A percentile compares a stretch with the other conserved stretches of the same genome.
These are phyloP conservation scores for Fusarium piperis DNA, from an alignment of 2,329 filamentous ascomycete species.

Conservation along the genomic window DNA sequence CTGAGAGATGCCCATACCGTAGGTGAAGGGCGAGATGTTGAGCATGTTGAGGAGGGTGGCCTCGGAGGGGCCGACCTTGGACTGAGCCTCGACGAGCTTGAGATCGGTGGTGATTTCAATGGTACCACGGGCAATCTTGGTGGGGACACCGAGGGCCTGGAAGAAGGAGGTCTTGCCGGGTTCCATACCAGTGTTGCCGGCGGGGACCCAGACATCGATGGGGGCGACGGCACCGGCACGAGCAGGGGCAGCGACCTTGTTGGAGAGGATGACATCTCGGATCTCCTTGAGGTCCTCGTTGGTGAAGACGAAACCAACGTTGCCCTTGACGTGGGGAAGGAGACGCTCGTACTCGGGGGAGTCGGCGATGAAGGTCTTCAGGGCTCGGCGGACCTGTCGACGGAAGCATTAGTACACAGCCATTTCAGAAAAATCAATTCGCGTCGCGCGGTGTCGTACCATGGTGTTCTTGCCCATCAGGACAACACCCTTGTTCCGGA, in stretches of 20 bases:
- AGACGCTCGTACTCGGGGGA: constrained; percentile 98
- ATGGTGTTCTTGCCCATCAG: constrained; percentile 99
- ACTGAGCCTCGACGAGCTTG: constrained; percentile 93
- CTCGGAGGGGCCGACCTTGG: constrained; percentile 98
- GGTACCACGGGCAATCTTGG: constrained; percentile 99
- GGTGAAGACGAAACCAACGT: constrained; percentile 99
- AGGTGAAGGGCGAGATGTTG: constrained; percentile 99
- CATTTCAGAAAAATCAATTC: neutral
- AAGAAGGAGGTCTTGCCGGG: constrained; percentile 99
- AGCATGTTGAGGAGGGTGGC: constrained; percentile 99
- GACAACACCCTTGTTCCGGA: constrained; percentile 92
- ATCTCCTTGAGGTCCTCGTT: constrained; percentile 91
- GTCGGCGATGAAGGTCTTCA: constrained; percentile 92
- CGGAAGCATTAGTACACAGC: constrained; percentile 26
- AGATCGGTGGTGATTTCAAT: constrained; percentile 99
- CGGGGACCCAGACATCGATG: constrained; percentile 91
- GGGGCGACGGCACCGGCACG: constrained; percentile 98
- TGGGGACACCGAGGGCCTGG: constrained; percentile 99
- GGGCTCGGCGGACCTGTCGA: constrained; percentile 85
- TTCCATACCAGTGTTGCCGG: constrained; percentile 99
- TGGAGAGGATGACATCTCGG: constrained; percentile 93
- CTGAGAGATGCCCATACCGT: constrained; percentile 95
- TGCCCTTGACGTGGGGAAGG: constrained; percentile 94
- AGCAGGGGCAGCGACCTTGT: constrained; percentile 97
- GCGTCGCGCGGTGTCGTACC: constrained; percentile 62